Evolutionary conservation across 2,329 filamentous ascomycete genomes (phyloP).

Genomic region (Epichloe aotearoae): DNA sequence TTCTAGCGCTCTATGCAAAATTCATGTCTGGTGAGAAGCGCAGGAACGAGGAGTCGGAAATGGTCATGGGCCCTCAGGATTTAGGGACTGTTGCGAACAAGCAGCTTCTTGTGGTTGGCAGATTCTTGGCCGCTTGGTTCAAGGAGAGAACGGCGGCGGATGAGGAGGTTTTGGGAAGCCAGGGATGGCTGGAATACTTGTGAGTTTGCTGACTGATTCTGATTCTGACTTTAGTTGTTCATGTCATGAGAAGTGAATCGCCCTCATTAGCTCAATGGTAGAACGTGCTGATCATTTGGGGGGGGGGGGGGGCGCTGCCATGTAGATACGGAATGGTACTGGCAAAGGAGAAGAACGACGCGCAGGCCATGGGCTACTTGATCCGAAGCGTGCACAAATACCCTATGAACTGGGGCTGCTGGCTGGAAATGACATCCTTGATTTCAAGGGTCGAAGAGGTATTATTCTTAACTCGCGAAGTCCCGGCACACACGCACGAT

Average conservation of each 20-base stretch:
- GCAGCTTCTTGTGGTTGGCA: slow-evolving; percentile 63
- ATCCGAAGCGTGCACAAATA: slow-evolving; percentile 77
- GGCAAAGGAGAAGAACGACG: slow-evolving; percentile 80
- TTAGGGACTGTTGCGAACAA: slow-evolving; percentile 74
- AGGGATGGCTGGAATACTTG: slow-evolving; percentile 90
- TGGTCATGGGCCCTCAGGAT: slow-evolving; percentile 90
- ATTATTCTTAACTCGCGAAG: slow-evolving; percentile 8
- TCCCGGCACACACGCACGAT: neutral
- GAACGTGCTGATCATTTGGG: neutral
- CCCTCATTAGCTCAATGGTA: too few relatives aligned
- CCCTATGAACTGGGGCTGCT: slow-evolving; percentile 94
- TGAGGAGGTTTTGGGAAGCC: slow-evolving; percentile 48
- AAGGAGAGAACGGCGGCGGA: slow-evolving; percentile 44
- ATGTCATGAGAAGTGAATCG: too few relatives aligned
- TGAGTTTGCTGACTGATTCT: slow-evolving; percentile 19
- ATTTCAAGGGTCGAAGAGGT: slow-evolving; percentile 73
- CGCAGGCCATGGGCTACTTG: slow-evolving; percentile 74
- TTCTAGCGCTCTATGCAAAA: slow-evolving; percentile 84
- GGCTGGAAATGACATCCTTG: slow-evolving; percentile 79
- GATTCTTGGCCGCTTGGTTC: slow-evolving; percentile 73
- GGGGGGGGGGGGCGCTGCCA: neutral
- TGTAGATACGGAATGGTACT: slow-evolving; percentile 76
- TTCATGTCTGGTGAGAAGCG: slow-evolving; percentile 90
- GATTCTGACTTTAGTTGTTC: too few relatives aligned
- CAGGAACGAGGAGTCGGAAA: slow-evolving; percentile 92